A percentile compares a stretch with the other conserved stretches of the same genome.
Evolutionary conservation across 345 rosid genomes (phyloP).

Genomic region (Melaleuca alternifolia): DNA sequence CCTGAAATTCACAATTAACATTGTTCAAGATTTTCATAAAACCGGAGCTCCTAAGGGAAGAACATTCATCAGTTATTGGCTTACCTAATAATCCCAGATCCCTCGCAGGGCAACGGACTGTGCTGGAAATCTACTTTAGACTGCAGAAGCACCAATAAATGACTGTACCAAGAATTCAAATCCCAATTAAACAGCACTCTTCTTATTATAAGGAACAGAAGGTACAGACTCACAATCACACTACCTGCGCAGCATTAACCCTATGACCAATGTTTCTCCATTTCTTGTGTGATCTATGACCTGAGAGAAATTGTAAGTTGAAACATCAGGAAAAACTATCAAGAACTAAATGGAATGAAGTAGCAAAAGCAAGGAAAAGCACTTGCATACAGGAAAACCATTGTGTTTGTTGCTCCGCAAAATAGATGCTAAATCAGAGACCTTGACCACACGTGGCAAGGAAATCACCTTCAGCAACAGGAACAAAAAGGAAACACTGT

Average conservation of each 20-base stretch:
- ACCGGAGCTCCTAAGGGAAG: background rate
- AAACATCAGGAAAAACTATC: background rate
- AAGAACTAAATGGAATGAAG: background rate
- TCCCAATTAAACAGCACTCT: background rate
- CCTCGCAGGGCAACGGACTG: slow-evolving; percentile 74
- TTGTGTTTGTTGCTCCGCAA: slow-evolving; percentile 79
- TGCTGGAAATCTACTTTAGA: slow-evolving; percentile 94
- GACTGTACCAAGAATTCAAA: slow-evolving; percentile 36
- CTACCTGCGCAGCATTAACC: slow-evolving; percentile 92
- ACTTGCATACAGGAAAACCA: slow-evolving; percentile 63
- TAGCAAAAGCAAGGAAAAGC: slow-evolving; percentile 7
- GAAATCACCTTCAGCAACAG: slow-evolving; percentile 57
- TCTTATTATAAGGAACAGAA: background rate
- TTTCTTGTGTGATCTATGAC: slow-evolving; percentile 84
- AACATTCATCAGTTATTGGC: background rate
- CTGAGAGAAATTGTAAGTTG: slow-evolving; percentile 13
- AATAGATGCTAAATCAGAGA: slow-evolving; percentile 77
- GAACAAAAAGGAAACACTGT: background rate
- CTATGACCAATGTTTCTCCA: slow-evolving; percentile 90
- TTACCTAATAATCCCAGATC: slow-evolving; percentile 49
- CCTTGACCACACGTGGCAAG: slow-evolving; percentile 77
- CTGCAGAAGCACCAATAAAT: slow-evolving; percentile 92
- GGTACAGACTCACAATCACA: background rate
- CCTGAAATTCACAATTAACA: slow-evolving; percentile 29
- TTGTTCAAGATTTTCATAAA: background rate